Evolutionary conservation across 306 rosid genomes (phyloP).

Genomic region (Myrica gale): DNA sequence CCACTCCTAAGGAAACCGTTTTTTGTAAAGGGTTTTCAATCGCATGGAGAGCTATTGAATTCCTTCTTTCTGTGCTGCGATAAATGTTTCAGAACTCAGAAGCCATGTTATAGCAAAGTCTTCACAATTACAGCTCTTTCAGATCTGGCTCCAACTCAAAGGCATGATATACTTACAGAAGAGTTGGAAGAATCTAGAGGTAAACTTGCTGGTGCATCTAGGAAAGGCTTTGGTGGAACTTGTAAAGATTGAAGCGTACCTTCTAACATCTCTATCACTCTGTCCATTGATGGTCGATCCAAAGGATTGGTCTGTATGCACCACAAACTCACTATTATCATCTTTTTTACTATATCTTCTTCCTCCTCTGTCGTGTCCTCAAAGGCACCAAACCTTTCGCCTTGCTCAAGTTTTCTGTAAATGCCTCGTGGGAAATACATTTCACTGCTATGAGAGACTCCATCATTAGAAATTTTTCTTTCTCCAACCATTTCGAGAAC

Average conservation of each 20-base stretch:
- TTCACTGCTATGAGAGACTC: neutral
- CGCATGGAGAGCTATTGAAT: too few relatives aligned
- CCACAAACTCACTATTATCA: slow-evolving; percentile 5
- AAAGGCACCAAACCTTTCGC: neutral
- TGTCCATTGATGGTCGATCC: slow-evolving; percentile 8
- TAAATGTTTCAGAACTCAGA: too few relatives aligned
- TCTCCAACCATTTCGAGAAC: neutral
- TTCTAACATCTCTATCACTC: slow-evolving; percentile 13
- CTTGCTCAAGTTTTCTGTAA: neutral
- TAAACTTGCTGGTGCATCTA: neutral
- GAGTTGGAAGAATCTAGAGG: neutral
- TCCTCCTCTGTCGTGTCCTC: neutral
- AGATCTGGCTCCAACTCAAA: too few relatives aligned
- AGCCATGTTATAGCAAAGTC: too few relatives aligned
- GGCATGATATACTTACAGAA: too few relatives aligned
- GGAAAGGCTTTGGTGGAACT: slow-evolving; percentile 10
- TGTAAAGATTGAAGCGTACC: neutral
- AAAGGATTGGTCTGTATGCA: neutral
- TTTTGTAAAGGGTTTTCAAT: too few relatives aligned
- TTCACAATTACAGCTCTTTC: too few relatives aligned
- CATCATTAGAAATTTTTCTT: neutral
- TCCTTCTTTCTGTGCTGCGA: too few relatives aligned
- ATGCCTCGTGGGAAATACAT: neutral
- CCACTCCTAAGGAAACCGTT: too few relatives aligned
- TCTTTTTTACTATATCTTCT: slow-evolving; percentile 1